phyloP scores from a whole-genome alignment of 2,329 filamentous ascomycete species.

The Penicillium sp. region DNA sequence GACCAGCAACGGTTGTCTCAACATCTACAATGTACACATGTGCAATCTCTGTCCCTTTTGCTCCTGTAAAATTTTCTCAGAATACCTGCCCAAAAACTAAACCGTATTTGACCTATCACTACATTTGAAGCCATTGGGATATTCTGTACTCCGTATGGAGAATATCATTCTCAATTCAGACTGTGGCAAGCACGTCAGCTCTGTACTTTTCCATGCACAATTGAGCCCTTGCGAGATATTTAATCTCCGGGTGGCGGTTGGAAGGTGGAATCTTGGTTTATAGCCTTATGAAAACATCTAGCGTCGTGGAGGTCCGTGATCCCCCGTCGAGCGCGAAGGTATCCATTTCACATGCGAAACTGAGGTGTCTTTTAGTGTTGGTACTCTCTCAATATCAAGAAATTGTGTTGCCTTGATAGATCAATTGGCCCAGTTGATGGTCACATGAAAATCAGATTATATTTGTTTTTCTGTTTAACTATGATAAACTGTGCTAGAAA shows the following conservation, averaged over 20 bases:
- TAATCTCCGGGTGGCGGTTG: neutral
- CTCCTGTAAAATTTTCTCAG: neutral
- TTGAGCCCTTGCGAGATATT: neutral
- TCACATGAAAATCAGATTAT: neutral
- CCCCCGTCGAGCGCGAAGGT: neutral
- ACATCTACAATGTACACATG: neutral
- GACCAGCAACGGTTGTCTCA: neutral
- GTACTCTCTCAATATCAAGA: neutral
- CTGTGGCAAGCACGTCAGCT: conserved; percentile 6
- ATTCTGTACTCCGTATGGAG: neutral
- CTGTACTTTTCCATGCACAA: neutral
- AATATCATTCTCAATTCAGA: conserved; percentile 6
- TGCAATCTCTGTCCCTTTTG: neutral
- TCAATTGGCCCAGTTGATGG: neutral
- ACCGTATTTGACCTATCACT: too few relatives aligned
- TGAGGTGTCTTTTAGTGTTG: neutral
- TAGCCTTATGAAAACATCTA: neutral
- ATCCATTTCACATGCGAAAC: conserved; percentile 4
- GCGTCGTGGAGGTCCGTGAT: neutral
- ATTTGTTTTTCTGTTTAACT: neutral
- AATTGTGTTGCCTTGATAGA: neutral
- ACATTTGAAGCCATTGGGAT: neutral
- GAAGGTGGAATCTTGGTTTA: neutral
- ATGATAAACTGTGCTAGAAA: neutral
- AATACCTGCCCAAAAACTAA: neutral